Evolutionary conservation across 352 stramenopile species (phyloP).

Genomic region (Plasmopara viticola): DNA sequence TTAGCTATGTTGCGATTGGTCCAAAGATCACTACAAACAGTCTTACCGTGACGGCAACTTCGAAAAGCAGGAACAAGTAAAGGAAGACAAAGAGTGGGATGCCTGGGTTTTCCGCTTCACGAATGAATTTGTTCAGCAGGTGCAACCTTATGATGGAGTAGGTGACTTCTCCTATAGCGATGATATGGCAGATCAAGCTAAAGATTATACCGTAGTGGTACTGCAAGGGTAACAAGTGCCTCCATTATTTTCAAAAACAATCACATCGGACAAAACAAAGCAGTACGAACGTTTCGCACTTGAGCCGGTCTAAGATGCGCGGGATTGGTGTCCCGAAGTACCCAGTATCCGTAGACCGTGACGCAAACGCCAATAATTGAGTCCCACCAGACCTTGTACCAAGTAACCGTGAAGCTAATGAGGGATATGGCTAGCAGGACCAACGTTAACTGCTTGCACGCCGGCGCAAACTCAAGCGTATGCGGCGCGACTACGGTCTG

Average conservation of each 20-base stretch:
- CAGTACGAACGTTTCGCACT: constrained; percentile 21
- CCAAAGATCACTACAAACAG: not conserved
- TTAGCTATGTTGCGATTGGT: not conserved
- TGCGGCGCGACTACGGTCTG: constrained; percentile 21
- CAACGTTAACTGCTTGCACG: constrained; percentile 53
- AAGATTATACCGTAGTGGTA: constrained; percentile 49
- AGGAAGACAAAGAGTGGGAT: constrained; percentile 62
- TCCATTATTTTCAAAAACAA: not conserved
- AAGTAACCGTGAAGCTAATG: constrained; percentile 65
- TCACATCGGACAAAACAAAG: not conserved
- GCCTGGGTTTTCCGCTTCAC: constrained; percentile 24
- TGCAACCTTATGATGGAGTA: constrained; percentile 56
- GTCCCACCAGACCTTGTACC: constrained; percentile 81
- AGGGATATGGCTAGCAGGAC: constrained; percentile 44
- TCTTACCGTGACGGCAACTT: constrained; percentile 58
- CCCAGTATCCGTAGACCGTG: constrained; percentile 45
- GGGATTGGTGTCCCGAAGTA: constrained; percentile 38
- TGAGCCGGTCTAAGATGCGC: constrained; percentile 34
- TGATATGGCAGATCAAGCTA: constrained; percentile 50
- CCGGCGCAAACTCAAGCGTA: constrained; percentile 58
- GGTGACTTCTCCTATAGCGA: constrained; percentile 46
- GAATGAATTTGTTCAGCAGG: constrained; percentile 50
- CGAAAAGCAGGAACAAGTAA: constrained; percentile 40
- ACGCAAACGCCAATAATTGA: constrained; percentile 51
- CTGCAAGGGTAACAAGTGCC: constrained; percentile 16